These are phyloP conservation scores for Kitagawia praeruptora DNA, from an alignment of 129 eudicot species.

Conservation along the genomic window DNA sequence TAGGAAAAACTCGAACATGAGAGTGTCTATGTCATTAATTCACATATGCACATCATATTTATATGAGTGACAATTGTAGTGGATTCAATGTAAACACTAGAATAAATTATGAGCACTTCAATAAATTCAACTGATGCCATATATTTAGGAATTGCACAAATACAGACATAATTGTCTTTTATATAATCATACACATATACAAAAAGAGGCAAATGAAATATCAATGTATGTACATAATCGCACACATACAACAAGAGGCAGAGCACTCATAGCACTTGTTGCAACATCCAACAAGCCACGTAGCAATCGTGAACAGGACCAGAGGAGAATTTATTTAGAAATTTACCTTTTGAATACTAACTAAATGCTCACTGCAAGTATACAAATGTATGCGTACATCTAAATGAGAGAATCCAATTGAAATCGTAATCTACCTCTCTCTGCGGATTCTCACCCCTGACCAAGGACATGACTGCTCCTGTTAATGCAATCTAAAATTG, in stretches of 20 bases:
- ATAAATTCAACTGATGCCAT: background rate
- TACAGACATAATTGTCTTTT: background rate
- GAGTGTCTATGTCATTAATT: conserved; percentile 1
- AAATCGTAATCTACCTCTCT: conserved; percentile 64
- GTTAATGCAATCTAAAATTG: conserved; percentile 73
- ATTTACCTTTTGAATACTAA: background rate
- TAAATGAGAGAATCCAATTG: background rate
- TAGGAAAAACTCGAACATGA: conserved; percentile 6
- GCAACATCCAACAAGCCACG: too few species aligned
- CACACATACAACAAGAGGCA: background rate
- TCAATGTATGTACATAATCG: background rate
- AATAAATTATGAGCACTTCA: background rate
- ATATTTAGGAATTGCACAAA: background rate
- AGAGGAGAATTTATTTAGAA: background rate
- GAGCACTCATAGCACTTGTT: too few species aligned
- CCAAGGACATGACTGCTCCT: conserved; percentile 69
- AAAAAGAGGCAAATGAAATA: background rate
- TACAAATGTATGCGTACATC: background rate
- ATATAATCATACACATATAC: background rate
- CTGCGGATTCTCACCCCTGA: conserved; percentile 67
- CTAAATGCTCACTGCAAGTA: background rate
- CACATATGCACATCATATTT: background rate
- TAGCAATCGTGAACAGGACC: background rate
- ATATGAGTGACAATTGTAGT: background rate
- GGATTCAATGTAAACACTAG: background rate